Conservation (phyloP, 345 rosid species). For the Eucalyptus globulus region DNA sequence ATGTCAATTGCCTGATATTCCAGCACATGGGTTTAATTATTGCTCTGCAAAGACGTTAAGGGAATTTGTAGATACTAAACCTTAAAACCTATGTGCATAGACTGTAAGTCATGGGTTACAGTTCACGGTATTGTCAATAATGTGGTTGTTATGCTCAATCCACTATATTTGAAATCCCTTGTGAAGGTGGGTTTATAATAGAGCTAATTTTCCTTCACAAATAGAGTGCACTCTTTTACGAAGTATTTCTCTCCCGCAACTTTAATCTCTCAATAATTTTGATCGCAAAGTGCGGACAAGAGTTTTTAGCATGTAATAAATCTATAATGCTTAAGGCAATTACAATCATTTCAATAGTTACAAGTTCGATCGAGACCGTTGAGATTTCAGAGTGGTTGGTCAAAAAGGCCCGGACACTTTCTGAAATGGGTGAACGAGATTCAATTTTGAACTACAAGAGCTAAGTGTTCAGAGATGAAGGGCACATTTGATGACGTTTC, state of each 20-base stretch:
- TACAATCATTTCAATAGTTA: not conserved
- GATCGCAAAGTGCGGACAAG: too few relatives aligned
- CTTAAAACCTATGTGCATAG: too few relatives aligned
- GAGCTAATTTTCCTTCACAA: not conserved
- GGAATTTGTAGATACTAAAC: not conserved
- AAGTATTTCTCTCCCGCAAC: not conserved
- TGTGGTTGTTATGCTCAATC: not conserved
- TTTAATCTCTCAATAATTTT: not conserved
- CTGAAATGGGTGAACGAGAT: not conserved
- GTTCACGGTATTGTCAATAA: not conserved
- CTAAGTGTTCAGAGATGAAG: not conserved
- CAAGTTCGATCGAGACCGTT: not conserved
- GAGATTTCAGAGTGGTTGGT: not conserved
- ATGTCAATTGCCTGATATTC: not conserved
- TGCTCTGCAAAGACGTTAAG: not conserved
- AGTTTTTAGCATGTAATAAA: not conserved
- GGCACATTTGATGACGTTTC: rapidly evolving
- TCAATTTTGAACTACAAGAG: not conserved
- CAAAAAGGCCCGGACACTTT: not conserved
- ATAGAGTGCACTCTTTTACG: not conserved
- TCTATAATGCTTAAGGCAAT: not conserved
- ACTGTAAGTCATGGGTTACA: too few relatives aligned
- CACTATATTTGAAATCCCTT: not conserved
- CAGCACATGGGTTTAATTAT: not conserved
- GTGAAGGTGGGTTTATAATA: not conserved